Base-by-base conservation (phyloP, 2,329 filamentous ascomycete species). In the Fusarium fracticaudum region DNA sequence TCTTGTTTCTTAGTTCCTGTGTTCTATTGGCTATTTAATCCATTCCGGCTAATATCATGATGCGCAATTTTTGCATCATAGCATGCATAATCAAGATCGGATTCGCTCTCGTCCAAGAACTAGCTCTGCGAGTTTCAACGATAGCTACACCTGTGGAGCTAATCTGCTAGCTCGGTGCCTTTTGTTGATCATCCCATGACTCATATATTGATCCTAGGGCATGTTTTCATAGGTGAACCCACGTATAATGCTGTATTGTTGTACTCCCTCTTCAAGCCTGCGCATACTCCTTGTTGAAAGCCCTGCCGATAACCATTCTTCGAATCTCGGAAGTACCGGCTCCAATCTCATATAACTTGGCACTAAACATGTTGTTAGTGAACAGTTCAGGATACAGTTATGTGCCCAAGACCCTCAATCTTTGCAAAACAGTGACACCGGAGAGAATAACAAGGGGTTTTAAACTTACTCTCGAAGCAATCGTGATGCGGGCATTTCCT, bases 291-390 rank as follows among this genome's bases (percentile, higher is more conserved):
- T 93, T 95, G 83, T 98, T 98, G 77, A 98, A 98, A 2, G 91
- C 93, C 74, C 95, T 87, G 35, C 96, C 96, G 80, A 99, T 98
- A 9, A 99, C 94, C 91, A 98, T 97, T 74, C 95, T 88, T 75
- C 96, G 88, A 58, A 99, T 92, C 85, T 99, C 96, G 69, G 94
- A 98, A 8, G 96, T 98, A 11, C 96, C 96, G 10, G 96, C 96
- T 4, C 96, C 96, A 81, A 99, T 98, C 85, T 98, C 96, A 82
- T 99, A 99, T 69, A 99, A 83, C 81, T 92, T 92, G 41, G 90
- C 90, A 83, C 89, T 91, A 71, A 38, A 38, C 41, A 44, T 24
- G 11, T 67, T 14, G 62, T 68, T 20, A 64, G 78, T 85, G 80
- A 83, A 81, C 59, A 71, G 35, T 41, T 41, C 38, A 12, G 33